Base-by-base conservation (phyloP, 1,284 basidiomycete genomes). In the Cystobasidiaceae sp. region DNA sequence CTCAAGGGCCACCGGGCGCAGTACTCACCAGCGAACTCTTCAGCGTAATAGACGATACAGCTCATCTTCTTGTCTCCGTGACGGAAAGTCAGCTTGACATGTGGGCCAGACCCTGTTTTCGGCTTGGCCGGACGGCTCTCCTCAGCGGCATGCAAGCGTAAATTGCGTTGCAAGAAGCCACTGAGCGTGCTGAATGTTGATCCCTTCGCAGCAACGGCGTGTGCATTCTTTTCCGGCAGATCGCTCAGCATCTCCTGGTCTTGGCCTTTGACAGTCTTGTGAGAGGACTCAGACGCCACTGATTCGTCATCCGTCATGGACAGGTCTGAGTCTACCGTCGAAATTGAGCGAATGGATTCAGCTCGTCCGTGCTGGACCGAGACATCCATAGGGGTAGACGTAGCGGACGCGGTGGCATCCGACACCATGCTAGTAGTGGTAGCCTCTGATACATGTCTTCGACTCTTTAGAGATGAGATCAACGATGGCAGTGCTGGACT, bases 1-100 rank as follows among this genome's bases (percentile, higher is more conserved):
- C n/a, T n/a, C n/a, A n/a, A n/a, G n/a, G n/a, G n/a, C n/a, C n/a
- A n/a, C n/a, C n/a, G n/a, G n/a, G n/a, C n/a, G n/a, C n/a, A n/a
- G n/a, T n/a, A 3, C 54, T 28, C 21, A 56, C 54, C 54, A 28
- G 54, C 54, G n/a, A 56, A 56, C 3, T 32, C 8, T 4, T 44
- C 17, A 15, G 54, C 54, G 32, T 56, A 56, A 27, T 56, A 56
- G 3, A 56, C 54, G 27, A 56, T 56, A 21, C 54, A 56, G 32
- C 54, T 56, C 54, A 56, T 56, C 54, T 56, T 56, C 19, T 56
- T 56, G 41, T 56, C 27, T 27, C 32, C 54, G 15, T 56, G 54
- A 19, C 54, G 54, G 41, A 56, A 56, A n/a, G 54, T 56, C 21
- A 56, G 27, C 34, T 56, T 56, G 39, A 56, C 27, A 25, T 56